A percentile compares a stretch with the other conserved stretches of the same genome.
These are phyloP conservation scores for Pythium brachiatum DNA, from an alignment of 352 stramenopile species.

Conservation along the genomic window DNA sequence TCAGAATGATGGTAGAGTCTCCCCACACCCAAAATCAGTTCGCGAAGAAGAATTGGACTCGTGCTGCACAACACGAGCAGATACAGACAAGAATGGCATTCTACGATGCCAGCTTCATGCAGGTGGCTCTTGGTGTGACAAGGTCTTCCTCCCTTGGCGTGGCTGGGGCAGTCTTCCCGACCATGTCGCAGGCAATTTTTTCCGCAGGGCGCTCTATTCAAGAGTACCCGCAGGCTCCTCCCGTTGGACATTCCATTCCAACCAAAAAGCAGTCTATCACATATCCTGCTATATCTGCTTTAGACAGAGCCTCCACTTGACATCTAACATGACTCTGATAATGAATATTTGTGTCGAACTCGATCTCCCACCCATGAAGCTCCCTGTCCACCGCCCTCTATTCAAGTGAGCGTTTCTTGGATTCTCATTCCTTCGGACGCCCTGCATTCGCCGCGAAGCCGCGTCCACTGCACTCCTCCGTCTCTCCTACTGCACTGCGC, in stretches of 20 bases:
- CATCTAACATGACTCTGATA: not conserved
- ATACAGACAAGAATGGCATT: no score
- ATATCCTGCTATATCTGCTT: not conserved
- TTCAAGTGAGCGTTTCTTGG: not conserved
- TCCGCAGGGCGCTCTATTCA: constrained; percentile 11
- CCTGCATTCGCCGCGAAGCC: not conserved
- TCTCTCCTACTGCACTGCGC: no score
- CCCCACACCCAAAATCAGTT: no score
- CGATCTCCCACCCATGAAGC: not conserved
- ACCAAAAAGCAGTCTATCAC: not conserved
- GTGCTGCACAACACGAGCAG: no score
- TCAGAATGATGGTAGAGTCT: constrained; percentile 5
- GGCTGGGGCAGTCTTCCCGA: not conserved
- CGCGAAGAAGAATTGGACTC: no score
- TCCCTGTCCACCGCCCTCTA: not conserved
- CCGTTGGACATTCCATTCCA: constrained; percentile 14
- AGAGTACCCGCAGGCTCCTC: not conserved
- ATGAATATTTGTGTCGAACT: not conserved
- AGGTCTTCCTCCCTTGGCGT: not conserved
- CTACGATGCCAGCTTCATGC: no score
- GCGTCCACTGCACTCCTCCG: no score
- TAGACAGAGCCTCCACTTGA: no score
- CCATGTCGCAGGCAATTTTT: not conserved
- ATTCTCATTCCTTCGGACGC: not conserved
- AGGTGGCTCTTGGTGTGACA: no score